Base-by-base conservation (phyloP, 2,329 filamentous ascomycete genomes). In the Cryphonectria radicalis region DNA sequence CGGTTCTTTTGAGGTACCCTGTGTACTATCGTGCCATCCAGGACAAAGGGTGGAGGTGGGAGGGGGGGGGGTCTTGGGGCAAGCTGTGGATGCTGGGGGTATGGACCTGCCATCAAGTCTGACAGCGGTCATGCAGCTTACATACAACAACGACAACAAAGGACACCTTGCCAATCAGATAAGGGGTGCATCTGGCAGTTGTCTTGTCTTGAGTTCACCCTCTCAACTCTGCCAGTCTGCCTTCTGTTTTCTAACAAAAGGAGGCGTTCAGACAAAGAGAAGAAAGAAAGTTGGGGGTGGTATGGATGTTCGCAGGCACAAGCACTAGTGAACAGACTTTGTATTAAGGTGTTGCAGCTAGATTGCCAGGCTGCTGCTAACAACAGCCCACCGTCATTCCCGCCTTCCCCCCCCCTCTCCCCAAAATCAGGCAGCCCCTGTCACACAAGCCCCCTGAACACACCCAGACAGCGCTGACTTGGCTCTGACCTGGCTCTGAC, bases 401-500 rank as follows among this genome's bases (percentile, higher is more conserved):
- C 46, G 8, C 37, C 37, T 13, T 10, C 37, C 37, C 8, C 43
- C 46, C 19, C 32, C 4, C 32, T n/a, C n/a, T n/a, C 4, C 32
- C 3, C 3, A 32, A 32, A 32, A n/a, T 28, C 63, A 17, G 28
- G n/a, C 37, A 37, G 13, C n/a, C 25, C 17, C 62, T 42, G 55
- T 17, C 25, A 40, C 62, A 64, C 46, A 64, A 17, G 4, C n/a
- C 46, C 46, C 64, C 46, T 66, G 46, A 66, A 14, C 10, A 37
- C 53, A 32, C 25, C 17, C 19, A 40, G 14, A 40, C 59, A 35
- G 60, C 19, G 40, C 35, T 64, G 62, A 64, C 62, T 46, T 64
- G 59, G 59, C 59, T n/a, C 19, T 63, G 32, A 53, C 46, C 22
- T 53, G 60, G 60, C 60, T 63, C 40, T 42, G 43, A 6, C 63